Conservation (phyloP, 1,139 yeast species). For the Pichia sp. region DNA sequence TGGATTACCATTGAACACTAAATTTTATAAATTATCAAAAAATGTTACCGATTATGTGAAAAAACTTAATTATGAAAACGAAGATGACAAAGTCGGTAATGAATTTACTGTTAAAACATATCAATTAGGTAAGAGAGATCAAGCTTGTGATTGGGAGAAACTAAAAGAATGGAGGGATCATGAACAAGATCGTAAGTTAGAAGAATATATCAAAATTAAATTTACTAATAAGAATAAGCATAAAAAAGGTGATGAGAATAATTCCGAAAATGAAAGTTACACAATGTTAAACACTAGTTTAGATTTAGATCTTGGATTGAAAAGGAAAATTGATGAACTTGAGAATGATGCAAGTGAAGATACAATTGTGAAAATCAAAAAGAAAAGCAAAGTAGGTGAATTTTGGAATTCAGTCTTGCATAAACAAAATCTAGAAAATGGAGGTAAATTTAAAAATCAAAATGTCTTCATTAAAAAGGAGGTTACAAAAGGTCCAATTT, state of each 20-base stretch:
- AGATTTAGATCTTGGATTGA: background rate
- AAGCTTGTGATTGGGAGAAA: constrained; percentile 48
- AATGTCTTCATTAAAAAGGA: background rate
- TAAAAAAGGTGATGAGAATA: background rate
- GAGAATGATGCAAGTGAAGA: constrained; percentile 18
- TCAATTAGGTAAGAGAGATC: constrained; percentile 33
- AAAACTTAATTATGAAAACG: constrained; percentile 11
- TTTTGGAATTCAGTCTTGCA: constrained; percentile 52
- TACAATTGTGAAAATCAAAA: constrained; percentile 25
- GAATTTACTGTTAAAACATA: constrained; percentile 21
- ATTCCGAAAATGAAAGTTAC: background rate
- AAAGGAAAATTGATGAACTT: constrained; percentile 2
- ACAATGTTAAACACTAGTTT: background rate
- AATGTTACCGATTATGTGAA: constrained; percentile 13
- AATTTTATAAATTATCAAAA: constrained; percentile 35
- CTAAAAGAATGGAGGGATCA: constrained; percentile 25
- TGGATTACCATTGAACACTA: constrained; percentile 48
- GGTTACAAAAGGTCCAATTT: constrained; percentile 10
- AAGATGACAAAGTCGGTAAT: constrained; percentile 26
- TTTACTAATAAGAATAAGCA: background rate
- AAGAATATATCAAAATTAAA: constrained; percentile 8
- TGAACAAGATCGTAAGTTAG: constrained; percentile 10
- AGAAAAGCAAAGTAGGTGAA: constrained; percentile 26
- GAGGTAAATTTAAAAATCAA: background rate
- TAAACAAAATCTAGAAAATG: background rate